A percentile compares a stretch with the other conserved stretches of the same genome.
phyloP scores from a whole-genome alignment of 2,329 filamentous ascomycete species.

The Aspergillus hortae region DNA sequence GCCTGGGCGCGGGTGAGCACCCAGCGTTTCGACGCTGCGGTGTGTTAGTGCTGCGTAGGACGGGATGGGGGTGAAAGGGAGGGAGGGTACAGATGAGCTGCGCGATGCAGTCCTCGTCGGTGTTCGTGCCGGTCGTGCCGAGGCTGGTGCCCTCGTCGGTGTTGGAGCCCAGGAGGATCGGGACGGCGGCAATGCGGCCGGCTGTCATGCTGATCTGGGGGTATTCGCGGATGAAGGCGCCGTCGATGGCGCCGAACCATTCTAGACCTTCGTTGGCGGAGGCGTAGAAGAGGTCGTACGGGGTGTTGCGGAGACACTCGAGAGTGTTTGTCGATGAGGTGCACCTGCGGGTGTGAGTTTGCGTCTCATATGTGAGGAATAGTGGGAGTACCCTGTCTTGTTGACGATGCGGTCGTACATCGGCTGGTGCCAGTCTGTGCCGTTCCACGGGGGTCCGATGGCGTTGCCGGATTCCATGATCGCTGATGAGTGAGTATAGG shows the following conservation, averaged over 20 bases:
- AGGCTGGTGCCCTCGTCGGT: slow-evolving; percentile 63
- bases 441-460: slow-evolving; percentile 29
- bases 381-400: slow-evolving; percentile 17
- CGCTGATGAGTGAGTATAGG: slow-evolving; percentile 11
- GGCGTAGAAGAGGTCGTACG: slow-evolving; percentile 21
- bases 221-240: slow-evolving; percentile 53
- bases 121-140: slow-evolving; percentile 51
- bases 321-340: slow-evolving; percentile 23
- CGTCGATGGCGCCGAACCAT: slow-evolving; percentile 49
- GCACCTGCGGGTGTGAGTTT: slow-evolving; percentile 15
- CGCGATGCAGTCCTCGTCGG: slow-evolving; percentile 49
- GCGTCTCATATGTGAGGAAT: neutral
- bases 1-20: slow-evolving; percentile 23
- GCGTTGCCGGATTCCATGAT: slow-evolving; percentile 33
- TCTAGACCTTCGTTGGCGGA: slow-evolving; percentile 24
- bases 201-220: slow-evolving; percentile 53
- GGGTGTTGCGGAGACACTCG: slow-evolving; percentile 26
- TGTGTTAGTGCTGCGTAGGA: slow-evolving; percentile 17
- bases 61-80: neutral
- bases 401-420: slow-evolving; percentile 30
- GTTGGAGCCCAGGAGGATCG: slow-evolving; percentile 61
- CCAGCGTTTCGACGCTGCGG: slow-evolving; percentile 25
- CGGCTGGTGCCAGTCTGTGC: slow-evolving; percentile 31
- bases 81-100: slow-evolving; percentile 23
- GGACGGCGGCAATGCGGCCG: slow-evolving; percentile 60